Base-by-base conservation (phyloP, 2,329 filamentous ascomycete species). In the Teratosphaeria pseudoeucalypti region DNA sequence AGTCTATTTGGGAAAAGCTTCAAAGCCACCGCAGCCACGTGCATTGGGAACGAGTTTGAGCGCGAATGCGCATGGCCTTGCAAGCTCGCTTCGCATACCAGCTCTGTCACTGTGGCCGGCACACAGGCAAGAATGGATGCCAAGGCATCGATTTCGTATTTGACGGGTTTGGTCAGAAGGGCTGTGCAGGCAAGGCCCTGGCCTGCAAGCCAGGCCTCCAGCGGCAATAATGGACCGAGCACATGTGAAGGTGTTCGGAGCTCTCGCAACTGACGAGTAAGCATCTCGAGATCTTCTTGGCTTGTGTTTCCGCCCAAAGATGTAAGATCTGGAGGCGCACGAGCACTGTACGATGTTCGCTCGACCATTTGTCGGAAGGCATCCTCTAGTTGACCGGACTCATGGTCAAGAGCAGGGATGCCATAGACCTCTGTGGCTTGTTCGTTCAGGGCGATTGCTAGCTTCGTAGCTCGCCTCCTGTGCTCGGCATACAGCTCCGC, bases 91-190 rank as follows among this genome's bases (percentile, higher is more conserved):
- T 63, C 54, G 57, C 61, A 61, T 26, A 59, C 55, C 16, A 64
- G 9, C 11, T 59, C 55, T 9, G 12, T 64, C 5, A 62, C 10
- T 19, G 59, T 58, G 7, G 61, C n/a, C 2, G 63, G 60, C 9
- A 64, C 56, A 34, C 61, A 63, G 3, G 62, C 54, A 43, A 63
- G 57, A 9, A 60, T 37, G 10, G 57, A 49, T 4, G 61, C 63
- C 7, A 63, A 47, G 16, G 63, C 63, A 55, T 64, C 61, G 7
- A 63, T 23, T 14, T 56, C 19, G 7, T 56, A 47, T 54, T 62
- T 62, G 11, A 6, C 6, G 10, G 32, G 57, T 16, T 39, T 32
- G 6, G 16, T 16, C 14, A 43, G 57, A 34, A 23, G 54, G 19
- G 34, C 10, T 55, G 11, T 37, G 54, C 54, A 14, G 52, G 29